phyloP scores from a whole-genome alignment of 1,139 yeast species.

The Candida dubliniensis region DNA sequence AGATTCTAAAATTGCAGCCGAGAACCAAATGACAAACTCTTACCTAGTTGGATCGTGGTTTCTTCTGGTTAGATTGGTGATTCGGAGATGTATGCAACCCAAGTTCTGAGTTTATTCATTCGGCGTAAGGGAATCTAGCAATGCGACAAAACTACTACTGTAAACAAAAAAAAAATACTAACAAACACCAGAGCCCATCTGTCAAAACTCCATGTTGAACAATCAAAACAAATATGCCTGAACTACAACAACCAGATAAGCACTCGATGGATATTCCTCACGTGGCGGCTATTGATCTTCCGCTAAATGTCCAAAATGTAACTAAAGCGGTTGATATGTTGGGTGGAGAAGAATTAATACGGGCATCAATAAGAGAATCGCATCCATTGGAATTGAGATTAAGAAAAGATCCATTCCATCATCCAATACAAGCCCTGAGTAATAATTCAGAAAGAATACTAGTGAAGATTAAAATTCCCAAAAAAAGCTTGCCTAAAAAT shows the following conservation, averaged over 20 bases:
- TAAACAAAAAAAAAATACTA: neutral
- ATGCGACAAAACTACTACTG: neutral
- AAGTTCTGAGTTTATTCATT: no score
- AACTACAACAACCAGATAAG: constrained; percentile 7
- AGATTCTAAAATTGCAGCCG: no score
- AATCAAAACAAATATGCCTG: constrained; percentile 1
- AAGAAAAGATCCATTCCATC: constrained; percentile 74
- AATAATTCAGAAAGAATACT: constrained; percentile 61
- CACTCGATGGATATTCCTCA: constrained; percentile 74
- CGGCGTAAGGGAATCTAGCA: no score
- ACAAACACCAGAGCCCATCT: neutral
- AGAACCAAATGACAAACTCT: no score
- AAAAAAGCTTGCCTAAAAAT: constrained; percentile 40
- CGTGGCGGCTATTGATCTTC: constrained; percentile 75
- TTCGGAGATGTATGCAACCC: no score
- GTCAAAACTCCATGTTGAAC: neutral
- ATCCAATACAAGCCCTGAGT: constrained; percentile 66
- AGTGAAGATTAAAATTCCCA: constrained; percentile 70
- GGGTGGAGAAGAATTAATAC: constrained; percentile 64
- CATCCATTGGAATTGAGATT: constrained; percentile 52
- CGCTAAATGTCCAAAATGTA: constrained; percentile 65
- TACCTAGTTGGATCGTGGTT: no score
- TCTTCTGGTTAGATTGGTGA: no score
- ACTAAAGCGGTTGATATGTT: constrained; percentile 69
- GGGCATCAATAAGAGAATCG: constrained; percentile 31